phyloP scores from a whole-genome alignment of 139 green algal species.

The Chlamydomonas eustigma region DNA sequence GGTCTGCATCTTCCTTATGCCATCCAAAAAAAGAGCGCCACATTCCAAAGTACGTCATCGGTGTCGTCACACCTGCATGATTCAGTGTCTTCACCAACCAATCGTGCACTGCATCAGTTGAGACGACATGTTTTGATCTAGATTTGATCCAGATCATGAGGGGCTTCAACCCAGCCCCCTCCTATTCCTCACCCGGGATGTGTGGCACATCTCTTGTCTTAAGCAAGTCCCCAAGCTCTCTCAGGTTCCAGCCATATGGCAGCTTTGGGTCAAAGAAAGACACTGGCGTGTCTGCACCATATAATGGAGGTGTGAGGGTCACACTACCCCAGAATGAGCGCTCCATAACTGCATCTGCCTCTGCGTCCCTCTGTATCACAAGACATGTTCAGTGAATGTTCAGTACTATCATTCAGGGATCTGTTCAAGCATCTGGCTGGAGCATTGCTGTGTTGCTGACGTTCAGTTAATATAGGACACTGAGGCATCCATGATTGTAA shows the following conservation, averaged over 20 bases:
- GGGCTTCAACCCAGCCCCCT: not conserved
- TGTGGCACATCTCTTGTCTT: not conserved
- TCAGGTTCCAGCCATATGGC: conserved; percentile 66
- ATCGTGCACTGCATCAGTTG: no score
- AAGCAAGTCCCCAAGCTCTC: not conserved
- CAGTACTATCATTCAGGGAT: no score
- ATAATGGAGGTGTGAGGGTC: conserved; percentile 57
- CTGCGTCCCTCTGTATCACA: no score
- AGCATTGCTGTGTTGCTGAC: no score
- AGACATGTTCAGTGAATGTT: no score
- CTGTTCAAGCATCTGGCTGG: no score
- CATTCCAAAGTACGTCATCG: conserved; percentile 79
- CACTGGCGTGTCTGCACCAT: conserved; percentile 59
- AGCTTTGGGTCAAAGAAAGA: conserved; percentile 65
- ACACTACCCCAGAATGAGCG: conserved; percentile 51
- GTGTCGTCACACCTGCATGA: conserved; percentile 48
- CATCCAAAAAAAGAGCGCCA: conserved; percentile 67
- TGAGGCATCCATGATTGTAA: no score
- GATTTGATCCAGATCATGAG: not conserved
- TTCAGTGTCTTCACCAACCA: no score
- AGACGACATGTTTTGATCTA: not conserved
- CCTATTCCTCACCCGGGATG: conserved; percentile 24
- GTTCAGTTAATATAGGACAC: no score
- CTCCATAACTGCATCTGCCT: conserved; percentile 26
- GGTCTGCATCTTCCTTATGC: conserved; percentile 88